Percentiles rank a stretch among this genome's conserved stretches.
These are phyloP conservation scores for Cladosporium austrohemisphaericum DNA, from an alignment of 2,329 filamentous ascomycete genomes.

Conservation along the genomic window DNA sequence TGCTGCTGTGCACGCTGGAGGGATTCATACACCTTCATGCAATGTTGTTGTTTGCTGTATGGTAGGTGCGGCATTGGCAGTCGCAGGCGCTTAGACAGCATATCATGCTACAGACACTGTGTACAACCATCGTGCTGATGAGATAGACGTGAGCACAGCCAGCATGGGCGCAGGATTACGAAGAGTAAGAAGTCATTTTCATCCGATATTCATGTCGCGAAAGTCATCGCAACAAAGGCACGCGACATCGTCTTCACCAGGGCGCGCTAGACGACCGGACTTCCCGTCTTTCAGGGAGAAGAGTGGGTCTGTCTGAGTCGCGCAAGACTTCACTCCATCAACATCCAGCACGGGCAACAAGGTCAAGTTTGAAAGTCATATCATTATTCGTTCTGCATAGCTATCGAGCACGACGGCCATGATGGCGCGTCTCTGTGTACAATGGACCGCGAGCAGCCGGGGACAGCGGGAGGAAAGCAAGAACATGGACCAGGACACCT, in stretches of 20 bases:
- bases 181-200: not conserved
- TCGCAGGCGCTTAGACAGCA: too few relatives aligned
- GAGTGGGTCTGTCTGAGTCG: slow-evolving; percentile 14
- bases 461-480: not conserved
- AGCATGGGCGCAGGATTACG: not conserved
- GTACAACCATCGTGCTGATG: too few relatives aligned
- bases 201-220: not conserved
- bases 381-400: slow-evolving; percentile 14
- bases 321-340: slow-evolving; percentile 8
- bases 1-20: not conserved
- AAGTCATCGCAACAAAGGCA: not conserved
- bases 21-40: not conserved
- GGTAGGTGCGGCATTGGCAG: not conserved
- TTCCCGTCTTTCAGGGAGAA: slow-evolving; percentile 8
- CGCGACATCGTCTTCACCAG: not conserved
- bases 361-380: slow-evolving; percentile 1
- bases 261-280: slow-evolving; percentile 13
- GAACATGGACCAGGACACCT: not conserved
- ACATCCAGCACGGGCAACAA: not conserved
- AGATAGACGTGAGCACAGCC: not conserved
- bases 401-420: not conserved
- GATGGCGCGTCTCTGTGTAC: not conserved
- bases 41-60: not conserved
- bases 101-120: too few relatives aligned
- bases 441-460: not conserved